phyloP scores from a whole-genome alignment of 768 basidiomycete species.

The Mycena crocata region DNA sequence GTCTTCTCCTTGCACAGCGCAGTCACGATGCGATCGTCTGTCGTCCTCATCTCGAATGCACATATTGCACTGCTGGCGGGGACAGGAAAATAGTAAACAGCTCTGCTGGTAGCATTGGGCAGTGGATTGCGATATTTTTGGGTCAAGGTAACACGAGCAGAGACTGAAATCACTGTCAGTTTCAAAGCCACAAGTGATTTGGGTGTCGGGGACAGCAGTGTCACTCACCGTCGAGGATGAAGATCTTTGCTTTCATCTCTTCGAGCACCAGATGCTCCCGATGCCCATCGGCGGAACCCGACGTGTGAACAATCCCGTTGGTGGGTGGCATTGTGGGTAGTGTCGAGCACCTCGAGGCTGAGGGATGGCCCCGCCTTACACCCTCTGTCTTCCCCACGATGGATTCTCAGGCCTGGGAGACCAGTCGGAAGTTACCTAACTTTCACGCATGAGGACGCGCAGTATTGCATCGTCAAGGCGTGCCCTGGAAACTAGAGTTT shows the following conservation, averaged over 20 bases:
- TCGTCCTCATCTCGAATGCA: constrained; percentile 61
- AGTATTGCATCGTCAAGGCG: background rate
- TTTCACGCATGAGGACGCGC: background rate
- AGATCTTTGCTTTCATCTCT: constrained; percentile 51
- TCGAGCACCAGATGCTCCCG: constrained; percentile 54
- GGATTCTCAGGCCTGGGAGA: background rate
- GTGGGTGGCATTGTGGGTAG: constrained; percentile 27
- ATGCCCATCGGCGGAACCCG: constrained; percentile 34
- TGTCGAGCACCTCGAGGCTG: constrained; percentile 20
- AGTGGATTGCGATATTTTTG: constrained; percentile 56
- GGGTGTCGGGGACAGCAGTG: background rate
- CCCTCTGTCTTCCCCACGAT: constrained; percentile 25
- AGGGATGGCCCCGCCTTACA: constrained; percentile 17
- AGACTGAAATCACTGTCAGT: constrained; percentile 46
- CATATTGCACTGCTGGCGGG: constrained; percentile 67
- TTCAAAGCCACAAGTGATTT: background rate
- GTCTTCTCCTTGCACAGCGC: constrained; percentile 63
- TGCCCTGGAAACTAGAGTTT: background rate
- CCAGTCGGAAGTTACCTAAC: constrained; percentile 22
- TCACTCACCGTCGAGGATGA: constrained; percentile 57
- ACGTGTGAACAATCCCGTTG: constrained; percentile 47
- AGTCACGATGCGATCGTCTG: constrained; percentile 54
- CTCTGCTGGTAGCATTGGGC: constrained; percentile 51
- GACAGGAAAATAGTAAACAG: constrained; percentile 70
- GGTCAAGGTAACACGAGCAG: constrained; percentile 54